phyloP scores from a whole-genome alignment of 495 filamentous ascomycete genomes.

The Penicillium parvum region DNA sequence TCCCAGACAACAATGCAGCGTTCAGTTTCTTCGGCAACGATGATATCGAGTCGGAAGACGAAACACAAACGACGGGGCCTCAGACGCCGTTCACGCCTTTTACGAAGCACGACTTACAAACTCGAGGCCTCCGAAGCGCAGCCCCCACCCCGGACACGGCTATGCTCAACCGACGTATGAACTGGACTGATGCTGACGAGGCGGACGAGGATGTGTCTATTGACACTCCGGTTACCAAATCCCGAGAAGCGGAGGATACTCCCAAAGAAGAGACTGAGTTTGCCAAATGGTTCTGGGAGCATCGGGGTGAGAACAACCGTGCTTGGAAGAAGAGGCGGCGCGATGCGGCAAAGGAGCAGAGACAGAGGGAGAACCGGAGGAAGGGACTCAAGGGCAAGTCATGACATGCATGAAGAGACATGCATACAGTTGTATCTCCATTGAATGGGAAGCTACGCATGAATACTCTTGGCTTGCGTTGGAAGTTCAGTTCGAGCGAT shows the following conservation, averaged over 20 bases:
- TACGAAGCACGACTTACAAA: conserved; percentile 70
- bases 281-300: conserved; percentile 87
- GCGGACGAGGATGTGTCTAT: conserved; percentile 32
- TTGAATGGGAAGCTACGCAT: too few relatives aligned
- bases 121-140: conserved; percentile 69
- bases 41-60: conserved; percentile 46
- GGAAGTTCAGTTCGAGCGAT: too few relatives aligned
- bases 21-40: conserved; percentile 63
- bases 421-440: too few relatives aligned
- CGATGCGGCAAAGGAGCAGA: conserved; percentile 76
- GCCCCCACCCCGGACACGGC: conserved; percentile 94
- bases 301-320: conserved; percentile 81
- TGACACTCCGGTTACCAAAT: conserved; percentile 34
- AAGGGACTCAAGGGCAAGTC: conserved; percentile 48
- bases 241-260: conserved; percentile 5
- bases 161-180: conserved; percentile 47
- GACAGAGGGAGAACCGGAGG: conserved; percentile 77
- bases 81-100: conserved; percentile 83
- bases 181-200: conserved; percentile 30
- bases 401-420: too few relatives aligned
- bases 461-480: too few relatives aligned
- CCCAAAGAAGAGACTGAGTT: conserved; percentile 61
- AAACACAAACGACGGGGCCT: conserved; percentile 47
- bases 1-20: conserved; percentile 44
- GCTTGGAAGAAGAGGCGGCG: conserved; percentile 86